Conservation (phyloP, 306 rosid genomes). For the Acacia crassicarpa region DNA sequence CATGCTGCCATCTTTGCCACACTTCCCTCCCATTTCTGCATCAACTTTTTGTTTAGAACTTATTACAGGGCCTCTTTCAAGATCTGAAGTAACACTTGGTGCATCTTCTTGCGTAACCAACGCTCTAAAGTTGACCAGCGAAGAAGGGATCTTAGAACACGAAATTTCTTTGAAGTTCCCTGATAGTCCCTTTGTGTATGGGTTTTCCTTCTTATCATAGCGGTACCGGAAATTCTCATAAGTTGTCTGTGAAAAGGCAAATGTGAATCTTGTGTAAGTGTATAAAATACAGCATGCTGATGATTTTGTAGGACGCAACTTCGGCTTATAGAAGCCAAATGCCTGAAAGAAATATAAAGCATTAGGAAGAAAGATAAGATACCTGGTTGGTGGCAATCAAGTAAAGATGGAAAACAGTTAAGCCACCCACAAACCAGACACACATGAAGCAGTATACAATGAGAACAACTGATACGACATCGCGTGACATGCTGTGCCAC, state of each 20-base stretch:
- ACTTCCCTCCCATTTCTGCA: conserved; percentile 51
- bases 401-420: conserved; percentile 82
- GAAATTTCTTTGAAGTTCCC: conserved; percentile 71
- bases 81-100: conserved; percentile 37
- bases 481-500: conserved; percentile 53
- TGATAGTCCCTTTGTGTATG: conserved; percentile 54
- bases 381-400: conserved; percentile 92
- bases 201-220: conserved; percentile 84
- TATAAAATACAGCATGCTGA: background rate
- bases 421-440: conserved; percentile 95
- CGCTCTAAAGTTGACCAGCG: conserved; percentile 66
- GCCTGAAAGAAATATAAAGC: background rate
- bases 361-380: conserved; percentile 8
- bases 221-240: conserved; percentile 93
- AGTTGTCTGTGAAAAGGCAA: conserved; percentile 64
- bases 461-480: conserved; percentile 66
- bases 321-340: background rate
- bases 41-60: conserved; percentile 60
- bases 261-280: conserved; percentile 4
- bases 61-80: conserved; percentile 46
- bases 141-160: conserved; percentile 60
- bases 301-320: background rate
- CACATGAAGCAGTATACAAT: conserved; percentile 79
- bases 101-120: conserved; percentile 54
- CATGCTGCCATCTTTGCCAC: conserved; percentile 45